Conservation (phyloP, 495 filamentous ascomycete species). For the Penicillium cataractarum region DNA sequence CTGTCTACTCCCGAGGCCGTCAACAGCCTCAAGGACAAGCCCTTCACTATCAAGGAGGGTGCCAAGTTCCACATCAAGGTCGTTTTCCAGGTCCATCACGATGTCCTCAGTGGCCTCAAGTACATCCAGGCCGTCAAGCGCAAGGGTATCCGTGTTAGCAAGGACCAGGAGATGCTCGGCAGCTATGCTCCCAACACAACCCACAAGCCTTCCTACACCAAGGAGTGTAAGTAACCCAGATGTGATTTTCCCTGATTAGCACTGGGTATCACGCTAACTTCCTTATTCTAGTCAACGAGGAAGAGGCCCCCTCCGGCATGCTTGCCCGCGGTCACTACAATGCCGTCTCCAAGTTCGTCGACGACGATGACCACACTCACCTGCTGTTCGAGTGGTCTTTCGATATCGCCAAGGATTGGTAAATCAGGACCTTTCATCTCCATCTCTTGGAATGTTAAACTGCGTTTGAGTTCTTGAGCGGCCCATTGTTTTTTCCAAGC, state of each 20-base stretch:
- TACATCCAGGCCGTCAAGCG: constrained; percentile 93
- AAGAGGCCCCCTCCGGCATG: constrained; percentile 90
- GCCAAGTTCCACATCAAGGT: constrained; percentile 90
- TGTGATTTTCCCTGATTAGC: not conserved
- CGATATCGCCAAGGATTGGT: constrained; percentile 93
- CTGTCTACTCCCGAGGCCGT: constrained; percentile 67
- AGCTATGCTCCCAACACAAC: constrained; percentile 89
- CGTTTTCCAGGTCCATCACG: constrained; percentile 91
- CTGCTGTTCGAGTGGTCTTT: constrained; percentile 92
- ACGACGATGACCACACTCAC: constrained; percentile 87
- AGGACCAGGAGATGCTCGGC: constrained; percentile 96
- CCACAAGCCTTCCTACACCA: constrained; percentile 79
- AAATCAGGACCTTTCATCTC: constrained; percentile 15
- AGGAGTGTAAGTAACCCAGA: constrained; percentile 73
- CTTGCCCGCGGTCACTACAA: constrained; percentile 83
- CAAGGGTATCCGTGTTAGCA: constrained; percentile 79
- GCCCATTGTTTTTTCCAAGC: constrained; percentile 34
- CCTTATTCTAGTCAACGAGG: constrained; percentile 69
- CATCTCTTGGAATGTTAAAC: constrained; percentile 14
- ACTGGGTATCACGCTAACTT: not conserved
- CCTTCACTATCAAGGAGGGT: constrained; percentile 97
- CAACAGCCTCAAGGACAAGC: constrained; percentile 74
- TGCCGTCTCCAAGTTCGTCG: constrained; percentile 82
- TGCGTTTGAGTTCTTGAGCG: constrained; percentile 36
- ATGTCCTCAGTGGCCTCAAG: constrained; percentile 91